These are phyloP conservation scores for Pulveroboletus ravenelii DNA, from an alignment of 768 basidiomycete genomes.

Conservation along the genomic window DNA sequence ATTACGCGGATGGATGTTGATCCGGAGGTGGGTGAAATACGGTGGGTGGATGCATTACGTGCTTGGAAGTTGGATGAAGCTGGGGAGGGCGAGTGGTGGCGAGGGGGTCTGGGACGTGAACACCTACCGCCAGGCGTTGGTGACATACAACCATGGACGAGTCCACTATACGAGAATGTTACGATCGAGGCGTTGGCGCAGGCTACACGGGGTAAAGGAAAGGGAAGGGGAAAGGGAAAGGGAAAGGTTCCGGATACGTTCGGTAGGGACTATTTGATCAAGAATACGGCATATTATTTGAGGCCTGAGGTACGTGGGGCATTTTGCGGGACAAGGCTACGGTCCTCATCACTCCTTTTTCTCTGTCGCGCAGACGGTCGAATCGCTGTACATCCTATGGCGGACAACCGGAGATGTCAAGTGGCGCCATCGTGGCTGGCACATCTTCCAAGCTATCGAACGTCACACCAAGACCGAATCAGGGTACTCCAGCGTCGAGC, in stretches of 20 bases:
- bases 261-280: conserved; percentile 51
- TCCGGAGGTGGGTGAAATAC: conserved; percentile 5
- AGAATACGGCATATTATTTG: conserved; percentile 47
- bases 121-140: conserved; percentile 50
- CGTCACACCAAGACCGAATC: conserved; percentile 48
- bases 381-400: conserved; percentile 70
- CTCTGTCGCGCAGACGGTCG: conserved; percentile 49
- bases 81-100: background rate
- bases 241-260: background rate
- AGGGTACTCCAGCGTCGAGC: conserved; percentile 56
- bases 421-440: conserved; percentile 72
- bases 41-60: conserved; percentile 34
- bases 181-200: background rate
- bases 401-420: conserved; percentile 58
- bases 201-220: background rate
- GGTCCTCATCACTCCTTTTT: background rate
- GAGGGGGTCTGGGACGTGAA: conserved; percentile 25
- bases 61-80: conserved; percentile 35
- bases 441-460: conserved; percentile 63
- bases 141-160: conserved; percentile 27
- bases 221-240: too few species aligned
- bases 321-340: too few species aligned
- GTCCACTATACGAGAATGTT: conserved; percentile 1
- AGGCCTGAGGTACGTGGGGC: conserved; percentile 59
- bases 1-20: conserved; percentile 16